Conservation (phyloP, 805 yeast genomes). For the Saturnispora kantuleensis region DNA sequence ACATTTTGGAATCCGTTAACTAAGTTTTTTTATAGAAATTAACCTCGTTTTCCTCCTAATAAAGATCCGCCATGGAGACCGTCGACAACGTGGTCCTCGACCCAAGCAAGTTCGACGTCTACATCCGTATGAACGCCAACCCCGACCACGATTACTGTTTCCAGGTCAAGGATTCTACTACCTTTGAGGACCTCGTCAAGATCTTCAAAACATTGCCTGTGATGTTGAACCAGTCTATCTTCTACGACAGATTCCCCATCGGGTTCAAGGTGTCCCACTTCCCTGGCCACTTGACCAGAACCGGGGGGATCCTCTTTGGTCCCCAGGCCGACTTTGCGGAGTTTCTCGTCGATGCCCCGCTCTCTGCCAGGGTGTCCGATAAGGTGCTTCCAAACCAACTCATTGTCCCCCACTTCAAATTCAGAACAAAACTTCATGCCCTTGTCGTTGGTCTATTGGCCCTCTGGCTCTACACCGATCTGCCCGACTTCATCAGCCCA, state of each 20-base stretch:
- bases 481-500: conserved; percentile 82
- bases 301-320: conserved; percentile 69
- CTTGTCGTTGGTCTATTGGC: conserved; percentile 31
- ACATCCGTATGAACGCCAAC: conserved; percentile 78
- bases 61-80: background rate
- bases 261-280: conserved; percentile 52
- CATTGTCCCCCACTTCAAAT: conserved; percentile 62
- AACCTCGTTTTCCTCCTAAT: background rate
- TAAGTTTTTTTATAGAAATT: conserved; percentile 1
- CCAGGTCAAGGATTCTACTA: conserved; percentile 49
- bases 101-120: conserved; percentile 32
- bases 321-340: conserved; percentile 42
- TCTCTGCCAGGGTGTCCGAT: conserved; percentile 42
- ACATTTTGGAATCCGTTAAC: conserved; percentile 68
- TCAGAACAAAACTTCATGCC: conserved; percentile 34
- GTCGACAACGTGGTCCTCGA: conserved; percentile 3
- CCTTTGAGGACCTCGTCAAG: conserved; percentile 47
- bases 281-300: conserved; percentile 78
- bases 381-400: conserved; percentile 87
- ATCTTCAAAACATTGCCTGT: conserved; percentile 64
- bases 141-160: conserved; percentile 85
- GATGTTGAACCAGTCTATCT: conserved; percentile 69
- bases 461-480: conserved; percentile 84
- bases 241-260: conserved; percentile 53
- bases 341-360: conserved; percentile 36